Evolutionary conservation across 148 eudicot genomes (phyloP), one percentile per base, ranked within the genome.

Genomic region (Pharnaceum exiguum): DNA sequence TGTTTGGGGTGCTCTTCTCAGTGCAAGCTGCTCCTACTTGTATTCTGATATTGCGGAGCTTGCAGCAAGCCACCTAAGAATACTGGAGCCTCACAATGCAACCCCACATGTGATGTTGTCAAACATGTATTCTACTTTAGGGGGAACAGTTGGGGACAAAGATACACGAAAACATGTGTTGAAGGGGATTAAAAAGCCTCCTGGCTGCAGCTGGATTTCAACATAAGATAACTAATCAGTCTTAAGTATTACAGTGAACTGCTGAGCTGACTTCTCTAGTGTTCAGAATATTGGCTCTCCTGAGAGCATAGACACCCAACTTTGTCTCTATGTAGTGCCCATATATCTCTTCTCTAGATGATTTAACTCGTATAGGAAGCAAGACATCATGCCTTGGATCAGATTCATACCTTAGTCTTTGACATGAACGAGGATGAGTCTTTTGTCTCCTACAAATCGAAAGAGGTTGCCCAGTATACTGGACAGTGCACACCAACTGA

Each of bases 1-100:
- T 2, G 82, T 77, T 55, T 82, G 88, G 93, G 93, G 88, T 49
- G 85, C 85, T 26, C 79, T 85, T 62, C 81, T 81, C 51, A 71
- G 77, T 71, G 85, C 87, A 47, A 73, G 87, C 45, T 72, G 76
- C 62, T 65, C 61, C 25, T 79, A 84, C 57, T 47, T 68, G 64
- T 76, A 66, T 29, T 65, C 72, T 67, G 89, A 80, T 74, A 35
- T 80, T 62, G 88, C 79, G 49, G 65, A 82, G 71, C 58, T 82
- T 56, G 88, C 85, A 40, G 79, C 85, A 56, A 62, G 71, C 51
- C 51, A 31, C 2, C 63, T 85, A 29, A 51, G 68, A 35, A 58
- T 63, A 39, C 69, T 79, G 50, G 79, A 85, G 52, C 93, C 93
- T 24, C 25, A 65, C 33, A 79, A 77, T 66, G 78, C 85, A 25